Percentiles rank a stretch among this genome's conserved stretches.
These are phyloP conservation scores for Boletus reticuloceps DNA, from an alignment of 768 basidiomycete genomes.

Conservation along the genomic window DNA sequence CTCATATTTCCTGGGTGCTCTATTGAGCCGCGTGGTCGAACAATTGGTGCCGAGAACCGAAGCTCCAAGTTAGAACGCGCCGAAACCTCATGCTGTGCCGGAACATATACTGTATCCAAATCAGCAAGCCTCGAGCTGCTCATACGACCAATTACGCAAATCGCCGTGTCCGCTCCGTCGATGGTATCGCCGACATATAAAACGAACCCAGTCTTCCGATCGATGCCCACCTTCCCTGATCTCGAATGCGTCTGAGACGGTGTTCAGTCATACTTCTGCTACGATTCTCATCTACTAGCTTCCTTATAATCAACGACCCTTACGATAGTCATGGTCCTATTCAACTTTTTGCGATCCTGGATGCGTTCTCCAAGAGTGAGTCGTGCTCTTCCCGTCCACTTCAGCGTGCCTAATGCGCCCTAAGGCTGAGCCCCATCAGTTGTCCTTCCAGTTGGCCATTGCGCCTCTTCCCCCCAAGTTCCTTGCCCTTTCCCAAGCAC, in stretches of 20 bases:
- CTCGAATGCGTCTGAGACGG: conserved; percentile 23
- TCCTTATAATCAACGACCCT: conserved; percentile 21
- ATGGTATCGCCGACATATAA: conserved; percentile 27
- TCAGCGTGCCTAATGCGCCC: conserved; percentile 5
- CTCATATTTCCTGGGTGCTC: conserved; percentile 17
- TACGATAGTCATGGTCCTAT: conserved; percentile 27
- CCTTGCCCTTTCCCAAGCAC: conserved; percentile 12
- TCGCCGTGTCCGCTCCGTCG: conserved; percentile 22
- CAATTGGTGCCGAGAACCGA: conserved; percentile 14
- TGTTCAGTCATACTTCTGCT: conserved; percentile 16
- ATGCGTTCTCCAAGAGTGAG: conserved; percentile 27
- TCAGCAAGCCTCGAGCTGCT: not conserved
- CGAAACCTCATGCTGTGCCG: conserved; percentile 7
- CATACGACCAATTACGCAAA: conserved; percentile 21
- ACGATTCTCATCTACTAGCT: conserved; percentile 16
- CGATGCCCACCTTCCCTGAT: conserved; percentile 15
- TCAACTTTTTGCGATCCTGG: conserved; percentile 21
- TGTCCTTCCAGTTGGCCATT: conserved; percentile 40
- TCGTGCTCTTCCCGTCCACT: not conserved
- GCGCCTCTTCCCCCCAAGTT: conserved; percentile 21
- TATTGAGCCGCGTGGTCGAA: conserved; percentile 17
- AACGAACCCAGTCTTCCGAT: conserved; percentile 14
- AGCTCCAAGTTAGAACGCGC: not conserved
- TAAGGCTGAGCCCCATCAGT: conserved; percentile 34
- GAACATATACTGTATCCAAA: not conserved